Conservation (phyloP, 805 yeast genomes). For the Yarrowia alimentaria region DNA sequence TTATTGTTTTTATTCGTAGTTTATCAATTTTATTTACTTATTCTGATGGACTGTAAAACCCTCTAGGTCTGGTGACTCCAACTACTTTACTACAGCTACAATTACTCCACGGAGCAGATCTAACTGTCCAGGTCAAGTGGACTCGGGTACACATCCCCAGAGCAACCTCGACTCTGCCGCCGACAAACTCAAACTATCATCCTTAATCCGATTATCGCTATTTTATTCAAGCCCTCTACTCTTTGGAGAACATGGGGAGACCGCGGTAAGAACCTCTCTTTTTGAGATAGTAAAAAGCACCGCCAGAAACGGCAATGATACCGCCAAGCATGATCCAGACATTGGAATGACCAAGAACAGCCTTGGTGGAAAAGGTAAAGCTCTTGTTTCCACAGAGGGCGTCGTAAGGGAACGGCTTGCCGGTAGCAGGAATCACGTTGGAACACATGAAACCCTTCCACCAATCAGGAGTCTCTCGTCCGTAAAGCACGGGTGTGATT, state of each 20-base stretch:
- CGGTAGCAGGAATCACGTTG: slow-evolving; percentile 25
- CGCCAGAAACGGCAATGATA: slow-evolving; percentile 11
- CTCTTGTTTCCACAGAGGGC: slow-evolving; percentile 22
- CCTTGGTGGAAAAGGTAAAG: slow-evolving; percentile 24
- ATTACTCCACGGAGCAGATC: too few relatives aligned
- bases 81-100: too few relatives aligned
- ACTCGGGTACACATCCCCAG: too few relatives aligned
- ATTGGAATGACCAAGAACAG: slow-evolving; percentile 17
- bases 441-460: slow-evolving; percentile 29
- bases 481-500: slow-evolving; percentile 25
- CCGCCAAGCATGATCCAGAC: slow-evolving; percentile 20
- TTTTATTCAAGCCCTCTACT: too few relatives aligned
- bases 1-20: too few relatives aligned
- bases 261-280: neutral
- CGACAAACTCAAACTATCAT: too few relatives aligned
- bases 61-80: too few relatives aligned
- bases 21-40: too few relatives aligned
- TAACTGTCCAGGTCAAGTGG: too few relatives aligned
- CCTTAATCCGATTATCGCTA: too few relatives aligned
- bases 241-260: neutral
- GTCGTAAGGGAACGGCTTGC: slow-evolving; percentile 26
- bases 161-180: too few relatives aligned
- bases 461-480: slow-evolving; percentile 8
- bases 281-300: slow-evolving; percentile 7
- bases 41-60: too few relatives aligned